Percentiles rank a stretch among this genome's conserved stretches.
These are phyloP conservation scores for Fraxinus albicans DNA, from an alignment of 305 asterid species.

Conservation along the genomic window DNA sequence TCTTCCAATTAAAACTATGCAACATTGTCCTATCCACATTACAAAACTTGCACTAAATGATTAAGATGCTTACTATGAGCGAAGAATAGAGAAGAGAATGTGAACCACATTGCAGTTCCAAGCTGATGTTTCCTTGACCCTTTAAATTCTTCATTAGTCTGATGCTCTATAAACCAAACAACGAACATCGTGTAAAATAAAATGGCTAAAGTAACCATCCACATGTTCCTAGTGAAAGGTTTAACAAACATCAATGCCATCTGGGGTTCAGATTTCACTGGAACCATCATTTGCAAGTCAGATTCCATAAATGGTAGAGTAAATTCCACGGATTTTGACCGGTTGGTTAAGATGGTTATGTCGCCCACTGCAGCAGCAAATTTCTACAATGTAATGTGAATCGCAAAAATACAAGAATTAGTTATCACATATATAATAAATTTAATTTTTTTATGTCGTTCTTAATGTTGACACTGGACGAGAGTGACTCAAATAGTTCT, in stretches of 20 bases:
- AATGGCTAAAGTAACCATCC: conserved; percentile 24
- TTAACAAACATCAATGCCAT: conserved; percentile 39
- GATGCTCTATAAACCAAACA: conserved; percentile 44
- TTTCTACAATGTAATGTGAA: background rate
- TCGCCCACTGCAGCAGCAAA: conserved; percentile 34
- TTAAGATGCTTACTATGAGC: conserved; percentile 35
- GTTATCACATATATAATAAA: background rate
- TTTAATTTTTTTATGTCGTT: background rate
- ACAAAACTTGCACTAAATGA: background rate
- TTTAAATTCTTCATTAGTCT: conserved; percentile 25
- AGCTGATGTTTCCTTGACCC: conserved; percentile 36
- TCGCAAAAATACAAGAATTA: background rate
- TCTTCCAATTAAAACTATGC: background rate
- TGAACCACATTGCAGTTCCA: conserved; percentile 44
- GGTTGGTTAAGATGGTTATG: conserved; percentile 26
- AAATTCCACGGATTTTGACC: conserved; percentile 28
- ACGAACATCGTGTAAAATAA: conserved; percentile 42
- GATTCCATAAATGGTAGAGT: conserved; percentile 37
- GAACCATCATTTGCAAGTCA: conserved; percentile 43
- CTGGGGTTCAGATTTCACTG: conserved; percentile 13
- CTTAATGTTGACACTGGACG: background rate
- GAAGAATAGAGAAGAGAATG: conserved; percentile 42
- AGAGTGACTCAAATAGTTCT: background rate
- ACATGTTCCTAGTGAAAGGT: too few species aligned
- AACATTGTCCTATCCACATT: background rate